These are phyloP conservation scores for Rhodosporidiobolus odoratus DNA, from an alignment of 768 basidiomycete species.

Conservation along the genomic window DNA sequence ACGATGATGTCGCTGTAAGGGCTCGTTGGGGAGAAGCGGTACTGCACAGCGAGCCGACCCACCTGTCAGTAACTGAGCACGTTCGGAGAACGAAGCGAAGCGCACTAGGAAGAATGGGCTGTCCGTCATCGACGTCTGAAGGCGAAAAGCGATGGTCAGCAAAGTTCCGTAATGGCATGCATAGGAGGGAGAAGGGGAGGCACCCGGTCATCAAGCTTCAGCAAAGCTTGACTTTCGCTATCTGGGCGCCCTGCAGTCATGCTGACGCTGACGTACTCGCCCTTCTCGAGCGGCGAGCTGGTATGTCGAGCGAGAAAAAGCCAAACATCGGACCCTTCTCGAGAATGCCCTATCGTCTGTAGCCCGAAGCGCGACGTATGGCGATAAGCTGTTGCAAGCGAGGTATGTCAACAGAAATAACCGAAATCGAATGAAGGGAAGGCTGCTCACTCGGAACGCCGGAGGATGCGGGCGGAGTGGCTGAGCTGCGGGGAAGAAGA, in stretches of 20 bases:
- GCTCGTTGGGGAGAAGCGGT: conserved; percentile 42
- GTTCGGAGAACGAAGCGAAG: too few relatives aligned
- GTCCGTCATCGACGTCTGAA: conserved; percentile 28
- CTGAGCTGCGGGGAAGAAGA: too few relatives aligned
- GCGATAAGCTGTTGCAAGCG: neutral
- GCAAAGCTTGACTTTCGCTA: too few relatives aligned
- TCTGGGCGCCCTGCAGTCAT: neutral
- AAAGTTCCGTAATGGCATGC: neutral
- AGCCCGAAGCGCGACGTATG: conserved; percentile 6
- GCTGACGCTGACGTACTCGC: conserved; percentile 64
- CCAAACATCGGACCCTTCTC: conserved; percentile 59
- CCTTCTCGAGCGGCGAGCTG: conserved; percentile 54
- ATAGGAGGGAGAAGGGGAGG: neutral
- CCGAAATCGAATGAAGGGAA: neutral
- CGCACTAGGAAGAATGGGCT: conserved; percentile 10
- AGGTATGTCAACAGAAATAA: neutral
- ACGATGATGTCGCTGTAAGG: conserved; percentile 55
- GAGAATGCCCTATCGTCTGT: neutral
- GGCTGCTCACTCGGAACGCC: too few relatives aligned
- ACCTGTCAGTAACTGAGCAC: neutral
- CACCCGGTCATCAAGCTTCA: conserved; percentile 8
- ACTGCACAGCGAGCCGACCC: conserved; percentile 6
- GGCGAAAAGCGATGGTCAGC: neutral
- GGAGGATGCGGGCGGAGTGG: too few relatives aligned
- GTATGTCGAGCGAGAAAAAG: conserved; percentile 74